Conservation (phyloP, 768 basidiomycete genomes). For the Lanmaoa pseudosensibilis region DNA sequence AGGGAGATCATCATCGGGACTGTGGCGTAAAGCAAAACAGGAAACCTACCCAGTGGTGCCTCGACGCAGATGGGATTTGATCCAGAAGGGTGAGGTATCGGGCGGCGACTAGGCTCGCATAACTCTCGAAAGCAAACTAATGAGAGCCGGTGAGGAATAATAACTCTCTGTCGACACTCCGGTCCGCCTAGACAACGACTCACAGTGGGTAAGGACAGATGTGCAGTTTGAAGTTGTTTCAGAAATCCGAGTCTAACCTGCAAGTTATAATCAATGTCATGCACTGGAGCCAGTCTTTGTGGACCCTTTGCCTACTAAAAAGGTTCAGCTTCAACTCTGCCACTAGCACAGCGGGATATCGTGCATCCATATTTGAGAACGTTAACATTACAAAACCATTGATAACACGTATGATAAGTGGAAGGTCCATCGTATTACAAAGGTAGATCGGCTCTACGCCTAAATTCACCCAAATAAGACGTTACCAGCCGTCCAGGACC, state of each 20-base stretch:
- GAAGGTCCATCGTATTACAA: not conserved
- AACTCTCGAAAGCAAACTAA: not conserved
- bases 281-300: too few relatives aligned
- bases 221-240: not conserved
- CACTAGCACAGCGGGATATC: not conserved
- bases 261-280: too few relatives aligned
- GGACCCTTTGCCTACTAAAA: not conserved
- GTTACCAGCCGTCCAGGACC: constrained; percentile 16
- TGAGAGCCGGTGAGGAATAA: not conserved
- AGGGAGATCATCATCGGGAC: not conserved
- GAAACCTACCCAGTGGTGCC: not conserved
- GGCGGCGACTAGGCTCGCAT: not conserved
- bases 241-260: too few relatives aligned
- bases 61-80: not conserved
- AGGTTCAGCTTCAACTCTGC: not conserved
- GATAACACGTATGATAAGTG: not conserved
- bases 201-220: not conserved
- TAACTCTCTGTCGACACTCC: not conserved
- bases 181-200: not conserved
- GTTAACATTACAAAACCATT: not conserved
- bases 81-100: not conserved
- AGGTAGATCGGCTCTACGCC: not conserved
- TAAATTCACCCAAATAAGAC: constrained; percentile 4
- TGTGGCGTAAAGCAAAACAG: too few relatives aligned
- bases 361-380: not conserved